These are phyloP conservation scores for Monosporascus sp. DNA, from an alignment of 2,329 filamentous ascomycete genomes.

Conservation along the genomic window DNA sequence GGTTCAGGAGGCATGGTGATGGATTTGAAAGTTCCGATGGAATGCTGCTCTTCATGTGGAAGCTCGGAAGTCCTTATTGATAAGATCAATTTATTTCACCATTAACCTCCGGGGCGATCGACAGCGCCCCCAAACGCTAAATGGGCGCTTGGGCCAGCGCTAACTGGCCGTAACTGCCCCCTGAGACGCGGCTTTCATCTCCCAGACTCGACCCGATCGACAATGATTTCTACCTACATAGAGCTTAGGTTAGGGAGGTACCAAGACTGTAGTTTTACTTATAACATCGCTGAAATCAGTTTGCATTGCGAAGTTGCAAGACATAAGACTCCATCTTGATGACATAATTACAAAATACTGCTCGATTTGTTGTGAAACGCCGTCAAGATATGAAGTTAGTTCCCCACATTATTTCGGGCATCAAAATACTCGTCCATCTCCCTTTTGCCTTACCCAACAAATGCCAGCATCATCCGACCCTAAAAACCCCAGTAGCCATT, in stretches of 20 bases:
- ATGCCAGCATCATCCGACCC: not conserved
- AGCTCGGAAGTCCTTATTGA: not conserved
- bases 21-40: not conserved
- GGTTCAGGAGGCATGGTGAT: constrained; percentile 40
- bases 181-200: not conserved
- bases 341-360: too few species aligned
- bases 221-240: not conserved
- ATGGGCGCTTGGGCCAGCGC: not conserved
- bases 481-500: constrained; percentile 20
- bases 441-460: not conserved
- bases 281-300: not conserved
- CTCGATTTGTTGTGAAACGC: too few species aligned
- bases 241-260: too few species aligned
- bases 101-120: too few species aligned
- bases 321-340: not conserved
- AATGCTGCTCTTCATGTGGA: not conserved
- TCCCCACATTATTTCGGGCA: too few species aligned
- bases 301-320: not conserved
- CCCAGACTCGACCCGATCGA: not conserved
- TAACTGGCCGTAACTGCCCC: not conserved
- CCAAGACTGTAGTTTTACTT: not conserved
- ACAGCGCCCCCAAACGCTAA: not conserved
- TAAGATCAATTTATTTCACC: not conserved
- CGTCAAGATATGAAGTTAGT: too few species aligned
- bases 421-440: not conserved